Percentiles rank a stretch among this genome's conserved stretches.
Evolutionary conservation across 192 early-diverging fungal species (phyloP).

Genomic region (Backusella macrospora): DNA sequence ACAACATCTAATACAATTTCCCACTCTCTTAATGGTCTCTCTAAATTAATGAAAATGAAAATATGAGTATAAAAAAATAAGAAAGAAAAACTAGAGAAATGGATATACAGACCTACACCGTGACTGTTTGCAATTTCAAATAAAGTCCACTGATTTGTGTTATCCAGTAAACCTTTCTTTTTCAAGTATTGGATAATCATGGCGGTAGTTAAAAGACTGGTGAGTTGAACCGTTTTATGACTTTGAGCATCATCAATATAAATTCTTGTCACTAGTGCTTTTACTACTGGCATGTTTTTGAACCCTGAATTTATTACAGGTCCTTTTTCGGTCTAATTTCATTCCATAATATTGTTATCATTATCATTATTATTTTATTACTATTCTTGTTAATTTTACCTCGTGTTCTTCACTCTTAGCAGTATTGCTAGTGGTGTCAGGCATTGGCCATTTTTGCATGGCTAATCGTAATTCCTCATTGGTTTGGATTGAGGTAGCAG

Average conservation of each 20-base stretch:
- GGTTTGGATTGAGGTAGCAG: not conserved
- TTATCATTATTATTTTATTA: not conserved
- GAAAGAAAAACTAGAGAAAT: not conserved
- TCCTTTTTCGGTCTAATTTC: slow-evolving; percentile 5
- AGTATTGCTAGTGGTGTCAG: not conserved
- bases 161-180: slow-evolving; percentile 56
- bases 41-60: slow-evolving; percentile 37
- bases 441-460: not conserved
- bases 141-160: slow-evolving; percentile 75
- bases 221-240: slow-evolving; percentile 79
- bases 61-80: not conserved
- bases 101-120: slow-evolving; percentile 58
- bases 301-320: slow-evolving; percentile 1
- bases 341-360: not conserved
- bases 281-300: not conserved
- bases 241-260: slow-evolving; percentile 79
- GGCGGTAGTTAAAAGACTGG: slow-evolving; percentile 69
- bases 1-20: slow-evolving; percentile 84
- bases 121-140: slow-evolving; percentile 90
- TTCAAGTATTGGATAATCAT: slow-evolving; percentile 75
- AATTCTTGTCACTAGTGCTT: slow-evolving; percentile 75
- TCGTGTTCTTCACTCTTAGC: not conserved
- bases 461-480: not conserved
- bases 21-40: slow-evolving; percentile 90
- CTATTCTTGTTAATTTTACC: not conserved